These are phyloP conservation scores for Plantago elongata DNA, from an alignment of 257 asterid genomes.

Conservation along the genomic window DNA sequence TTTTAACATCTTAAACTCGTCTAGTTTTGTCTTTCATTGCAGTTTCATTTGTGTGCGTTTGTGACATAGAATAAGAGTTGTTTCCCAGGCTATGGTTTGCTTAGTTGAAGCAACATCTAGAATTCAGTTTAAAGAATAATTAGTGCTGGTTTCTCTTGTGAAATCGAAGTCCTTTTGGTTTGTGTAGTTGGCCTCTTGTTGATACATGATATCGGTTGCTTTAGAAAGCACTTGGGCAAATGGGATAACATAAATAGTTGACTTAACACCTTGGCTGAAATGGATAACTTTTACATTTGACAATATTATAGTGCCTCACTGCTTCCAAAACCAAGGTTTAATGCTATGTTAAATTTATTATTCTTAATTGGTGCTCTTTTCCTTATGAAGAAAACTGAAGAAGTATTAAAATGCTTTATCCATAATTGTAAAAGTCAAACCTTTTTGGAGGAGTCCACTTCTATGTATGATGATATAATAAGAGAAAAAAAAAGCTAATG, in stretches of 20 bases:
- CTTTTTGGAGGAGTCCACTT: constrained; percentile 19
- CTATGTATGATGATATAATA: constrained; percentile 7
- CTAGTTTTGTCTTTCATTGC: too few species aligned
- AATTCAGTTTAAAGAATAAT: constrained; percentile 15
- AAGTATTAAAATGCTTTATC: constrained; percentile 27
- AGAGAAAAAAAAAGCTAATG: constrained; percentile 6
- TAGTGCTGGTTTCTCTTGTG: constrained; percentile 20
- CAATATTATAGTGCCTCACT: constrained; percentile 26
- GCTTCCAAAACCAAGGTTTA: constrained; percentile 14
- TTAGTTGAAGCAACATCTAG: neutral
- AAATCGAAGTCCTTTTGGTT: constrained; percentile 25
- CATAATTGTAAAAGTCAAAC: constrained; percentile 31
- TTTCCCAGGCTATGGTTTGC: too few species aligned
- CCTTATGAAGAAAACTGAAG: constrained; percentile 15
- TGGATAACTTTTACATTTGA: constrained; percentile 21
- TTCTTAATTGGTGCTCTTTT: constrained; percentile 23
- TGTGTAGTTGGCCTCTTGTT: constrained; percentile 18
- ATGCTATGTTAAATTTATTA: constrained; percentile 12
- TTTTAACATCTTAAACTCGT: too few species aligned
- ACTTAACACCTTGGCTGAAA: constrained; percentile 11
- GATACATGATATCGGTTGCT: constrained; percentile 15
- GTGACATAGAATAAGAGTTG: too few species aligned
- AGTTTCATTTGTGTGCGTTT: too few species aligned
- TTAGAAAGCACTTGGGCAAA: constrained; percentile 13
- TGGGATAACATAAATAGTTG: constrained; percentile 22